A percentile compares a stretch with the other conserved stretches of the same genome.
Evolutionary conservation across 2,329 filamentous ascomycete genomes (phyloP).

Genomic region (Scedosporium dehoogii): DNA sequence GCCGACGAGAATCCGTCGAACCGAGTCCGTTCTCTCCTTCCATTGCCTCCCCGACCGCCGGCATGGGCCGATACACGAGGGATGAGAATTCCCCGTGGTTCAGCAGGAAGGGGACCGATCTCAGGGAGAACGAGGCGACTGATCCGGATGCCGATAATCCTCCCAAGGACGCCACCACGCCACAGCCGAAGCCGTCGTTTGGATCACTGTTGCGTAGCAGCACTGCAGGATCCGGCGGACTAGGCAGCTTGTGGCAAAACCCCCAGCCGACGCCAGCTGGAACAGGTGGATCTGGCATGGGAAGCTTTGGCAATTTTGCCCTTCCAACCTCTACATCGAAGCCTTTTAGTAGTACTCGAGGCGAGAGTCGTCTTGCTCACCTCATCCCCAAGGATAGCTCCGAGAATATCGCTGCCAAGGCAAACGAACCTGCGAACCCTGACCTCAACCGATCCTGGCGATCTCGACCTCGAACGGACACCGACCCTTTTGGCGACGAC

Average conservation of each 20-base stretch:
- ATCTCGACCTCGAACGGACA: constrained; percentile 56
- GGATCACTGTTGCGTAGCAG: constrained; percentile 43
- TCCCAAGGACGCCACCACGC: constrained; percentile 16
- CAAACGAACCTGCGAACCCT: constrained; percentile 35
- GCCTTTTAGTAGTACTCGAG: constrained; percentile 31
- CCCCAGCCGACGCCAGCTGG: constrained; percentile 46
- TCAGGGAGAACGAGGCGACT: constrained; percentile 31
- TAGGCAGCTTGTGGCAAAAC: constrained; percentile 5
- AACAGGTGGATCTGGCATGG: constrained; percentile 49
- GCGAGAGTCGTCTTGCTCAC: constrained; percentile 79
- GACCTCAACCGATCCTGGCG: constrained; percentile 42
- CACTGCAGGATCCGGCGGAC: constrained; percentile 7
- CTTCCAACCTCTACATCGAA: constrained; percentile 60
- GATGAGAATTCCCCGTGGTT: constrained; percentile 54
- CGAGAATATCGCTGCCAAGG: constrained; percentile 49
- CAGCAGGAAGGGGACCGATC: constrained; percentile 40
- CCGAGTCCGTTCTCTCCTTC: constrained; percentile 50
- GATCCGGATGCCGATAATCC: constrained; percentile 35
- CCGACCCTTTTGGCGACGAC: constrained; percentile 66
- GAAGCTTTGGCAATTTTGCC: constrained; percentile 87
- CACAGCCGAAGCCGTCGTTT: constrained; percentile 26
- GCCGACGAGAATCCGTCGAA: constrained; percentile 74
- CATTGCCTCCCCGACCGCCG: constrained; percentile 50
- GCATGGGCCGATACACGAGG: constrained; percentile 44
- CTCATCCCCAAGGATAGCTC: constrained; percentile 68